These are phyloP conservation scores for Trichoderma cornu-damae DNA, from an alignment of 2,329 filamentous ascomycete genomes.

Conservation along the genomic window DNA sequence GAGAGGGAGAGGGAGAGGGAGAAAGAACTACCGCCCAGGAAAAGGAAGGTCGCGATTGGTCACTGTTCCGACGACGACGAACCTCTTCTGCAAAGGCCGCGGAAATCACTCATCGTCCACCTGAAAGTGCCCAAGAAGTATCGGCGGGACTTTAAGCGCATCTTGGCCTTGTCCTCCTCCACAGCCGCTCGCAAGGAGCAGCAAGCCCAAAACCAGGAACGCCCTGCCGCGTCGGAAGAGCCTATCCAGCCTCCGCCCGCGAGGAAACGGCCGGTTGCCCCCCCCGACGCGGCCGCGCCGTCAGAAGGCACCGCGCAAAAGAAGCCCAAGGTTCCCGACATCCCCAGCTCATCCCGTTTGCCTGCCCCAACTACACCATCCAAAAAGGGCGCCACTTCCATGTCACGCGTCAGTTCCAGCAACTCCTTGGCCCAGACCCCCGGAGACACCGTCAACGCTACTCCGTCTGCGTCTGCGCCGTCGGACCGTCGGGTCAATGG, in stretches of 20 bases:
- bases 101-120: constrained; percentile 38
- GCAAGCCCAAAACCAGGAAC: constrained; percentile 31
- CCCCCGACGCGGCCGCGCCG: constrained; percentile 28
- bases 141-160: constrained; percentile 41
- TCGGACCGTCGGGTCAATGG: constrained; percentile 32
- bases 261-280: constrained; percentile 46
- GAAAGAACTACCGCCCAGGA: constrained; percentile 23
- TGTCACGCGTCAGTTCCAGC: constrained; percentile 51
- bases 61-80: constrained; percentile 35
- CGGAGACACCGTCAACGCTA: constrained; percentile 38
- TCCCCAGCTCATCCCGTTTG: constrained; percentile 31
- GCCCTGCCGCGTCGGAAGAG: constrained; percentile 39
- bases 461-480: constrained; percentile 27
- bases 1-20: constrained; percentile 16
- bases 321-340: constrained; percentile 41
- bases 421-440: constrained; percentile 51
- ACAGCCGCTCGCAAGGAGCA: constrained; percentile 26
- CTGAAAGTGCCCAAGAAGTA: constrained; percentile 47
- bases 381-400: constrained; percentile 45
- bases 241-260: constrained; percentile 32
- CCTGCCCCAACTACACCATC: constrained; percentile 47
- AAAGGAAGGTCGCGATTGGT: constrained; percentile 27
- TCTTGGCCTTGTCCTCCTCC: constrained; percentile 41
- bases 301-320: constrained; percentile 38
- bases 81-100: constrained; percentile 25